Conservation (phyloP, 352 stramenopile genomes). For the Phytophthora quininea region DNA sequence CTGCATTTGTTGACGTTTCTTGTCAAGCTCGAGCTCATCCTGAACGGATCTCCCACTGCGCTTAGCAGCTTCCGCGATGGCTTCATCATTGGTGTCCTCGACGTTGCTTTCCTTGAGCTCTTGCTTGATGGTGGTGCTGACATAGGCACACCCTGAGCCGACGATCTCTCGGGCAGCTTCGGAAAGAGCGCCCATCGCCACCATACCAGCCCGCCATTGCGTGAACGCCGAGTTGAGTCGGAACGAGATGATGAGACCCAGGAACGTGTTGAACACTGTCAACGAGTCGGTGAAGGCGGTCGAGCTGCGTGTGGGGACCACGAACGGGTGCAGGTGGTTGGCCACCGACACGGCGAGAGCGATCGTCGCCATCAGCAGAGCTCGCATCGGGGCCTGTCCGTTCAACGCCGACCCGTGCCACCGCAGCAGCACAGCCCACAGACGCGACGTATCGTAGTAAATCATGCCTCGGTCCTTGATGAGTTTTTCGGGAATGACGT, state of each 20-base stretch:
- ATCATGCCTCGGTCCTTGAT: conserved; percentile 53
- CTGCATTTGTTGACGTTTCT: not conserved
- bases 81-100: conserved; percentile 3
- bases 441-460: conserved; percentile 71
- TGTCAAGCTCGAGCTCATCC: not conserved
- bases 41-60: not conserved
- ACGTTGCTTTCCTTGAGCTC: conserved; percentile 19
- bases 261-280: conserved; percentile 86
- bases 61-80: not conserved
- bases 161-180: conserved; percentile 74
- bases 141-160: conserved; percentile 65
- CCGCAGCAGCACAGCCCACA: conserved; percentile 65
- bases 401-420: conserved; percentile 85
- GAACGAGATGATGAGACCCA: conserved; percentile 81
- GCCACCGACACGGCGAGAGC: conserved; percentile 49
- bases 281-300: conserved; percentile 81
- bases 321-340: conserved; percentile 69
- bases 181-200: conserved; percentile 64
- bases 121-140: conserved; percentile 52
- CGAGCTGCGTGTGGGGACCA: conserved; percentile 65
- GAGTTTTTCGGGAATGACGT: conserved; percentile 19
- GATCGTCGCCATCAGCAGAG: conserved; percentile 72
- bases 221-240: conserved; percentile 83
- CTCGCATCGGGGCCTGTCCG: conserved; percentile 62
- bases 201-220: conserved; percentile 75